Evolutionary conservation across 257 asterid genomes (phyloP), one percentile per base, ranked within the genome.

Genomic region (Salvia hispanica): DNA sequence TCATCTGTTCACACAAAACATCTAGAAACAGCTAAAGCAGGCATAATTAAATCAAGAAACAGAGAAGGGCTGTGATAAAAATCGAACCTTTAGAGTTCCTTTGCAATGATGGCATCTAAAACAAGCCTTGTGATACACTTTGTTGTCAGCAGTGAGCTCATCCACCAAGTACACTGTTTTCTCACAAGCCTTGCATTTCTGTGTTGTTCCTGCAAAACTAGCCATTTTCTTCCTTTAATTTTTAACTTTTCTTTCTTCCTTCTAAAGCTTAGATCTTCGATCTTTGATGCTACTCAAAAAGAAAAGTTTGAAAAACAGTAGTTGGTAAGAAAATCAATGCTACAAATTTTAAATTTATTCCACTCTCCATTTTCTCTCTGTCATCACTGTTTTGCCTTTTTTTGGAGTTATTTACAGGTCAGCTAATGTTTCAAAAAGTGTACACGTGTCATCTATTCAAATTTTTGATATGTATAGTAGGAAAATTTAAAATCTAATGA

Each of bases 91-190:
- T 63, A 88, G 92, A 46, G 95, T 88, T 51, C 92, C 87, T 72
- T 74, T 88, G 75, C 95, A 85, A 56, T 88, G 95, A 78, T 83
- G 85, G 72, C 95, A 88, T 74, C 92, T 84, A 43, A 88, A 88
- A 72, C 95, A 88, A 71, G 92, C 81, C 78, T 74, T 88, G 78
- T 88, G 95, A 80, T 85, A 85, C 9, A 85, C 83, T 62, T 80
- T 85, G 71, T 73, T 82, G 68, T 88, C 90, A 58, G 85, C 85
- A 40, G 84, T 66, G 67, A 88, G 88, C 61, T 85, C 79, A 78
- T 88, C 92, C 80, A 88, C 90, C 72, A 85, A 79, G 71, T 88
- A 88, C 2, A 88, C 90, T 13, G 95, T 88, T 83, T 83, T 88
- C 25, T 80, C 90, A 73, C 95, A 85, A 54, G 85, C 88, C 63